phyloP scores from a whole-genome alignment of 192 early-diverging fungal species.

The Gorgonomyces haynaldii region DNA sequence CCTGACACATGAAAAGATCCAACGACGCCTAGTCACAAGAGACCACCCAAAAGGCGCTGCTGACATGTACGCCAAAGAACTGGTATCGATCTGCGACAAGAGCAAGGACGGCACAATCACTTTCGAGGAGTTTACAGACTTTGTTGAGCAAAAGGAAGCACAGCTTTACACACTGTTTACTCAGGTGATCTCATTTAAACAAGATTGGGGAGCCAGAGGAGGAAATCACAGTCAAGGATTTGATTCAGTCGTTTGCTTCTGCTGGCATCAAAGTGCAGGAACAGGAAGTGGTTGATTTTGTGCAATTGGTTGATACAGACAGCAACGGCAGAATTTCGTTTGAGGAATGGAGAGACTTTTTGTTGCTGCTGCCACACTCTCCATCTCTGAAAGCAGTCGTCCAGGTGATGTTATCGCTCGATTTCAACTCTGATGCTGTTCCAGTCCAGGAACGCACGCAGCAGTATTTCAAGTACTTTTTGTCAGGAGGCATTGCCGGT shows the following conservation, averaged over 20 bases:
- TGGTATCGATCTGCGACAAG: constrained; percentile 23
- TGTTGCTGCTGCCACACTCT: constrained; percentile 48
- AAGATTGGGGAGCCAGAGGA: constrained; percentile 27
- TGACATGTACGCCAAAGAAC: constrained; percentile 11
- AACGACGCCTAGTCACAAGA: no score
- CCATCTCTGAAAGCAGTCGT: constrained; percentile 51
- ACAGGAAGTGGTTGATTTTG: constrained; percentile 45
- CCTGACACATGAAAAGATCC: no score
- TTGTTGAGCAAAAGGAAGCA: constrained; percentile 54
- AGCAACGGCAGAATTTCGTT: constrained; percentile 53
- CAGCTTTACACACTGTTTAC: constrained; percentile 52
- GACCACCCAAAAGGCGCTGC: no score
- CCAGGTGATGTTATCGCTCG: constrained; percentile 45
- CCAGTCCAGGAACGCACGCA: constrained; percentile 6
- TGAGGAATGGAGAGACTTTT: constrained; percentile 39
- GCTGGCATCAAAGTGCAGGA: constrained; percentile 43
- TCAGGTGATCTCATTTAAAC: constrained; percentile 7
- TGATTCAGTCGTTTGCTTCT: constrained; percentile 37
- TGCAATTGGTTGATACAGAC: constrained; percentile 52
- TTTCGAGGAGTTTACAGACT: constrained; percentile 31
- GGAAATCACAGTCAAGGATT: constrained; percentile 41
- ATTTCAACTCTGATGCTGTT: constrained; percentile 50
- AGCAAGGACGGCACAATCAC: constrained; percentile 21
- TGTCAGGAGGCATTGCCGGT: constrained; percentile 60
- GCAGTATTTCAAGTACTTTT: constrained; percentile 46